A percentile compares a stretch with the other conserved stretches of the same genome.
These are phyloP conservation scores for Martensiomyces pterosporus DNA, from an alignment of 192 early-diverging fungal species.

Conservation along the genomic window DNA sequence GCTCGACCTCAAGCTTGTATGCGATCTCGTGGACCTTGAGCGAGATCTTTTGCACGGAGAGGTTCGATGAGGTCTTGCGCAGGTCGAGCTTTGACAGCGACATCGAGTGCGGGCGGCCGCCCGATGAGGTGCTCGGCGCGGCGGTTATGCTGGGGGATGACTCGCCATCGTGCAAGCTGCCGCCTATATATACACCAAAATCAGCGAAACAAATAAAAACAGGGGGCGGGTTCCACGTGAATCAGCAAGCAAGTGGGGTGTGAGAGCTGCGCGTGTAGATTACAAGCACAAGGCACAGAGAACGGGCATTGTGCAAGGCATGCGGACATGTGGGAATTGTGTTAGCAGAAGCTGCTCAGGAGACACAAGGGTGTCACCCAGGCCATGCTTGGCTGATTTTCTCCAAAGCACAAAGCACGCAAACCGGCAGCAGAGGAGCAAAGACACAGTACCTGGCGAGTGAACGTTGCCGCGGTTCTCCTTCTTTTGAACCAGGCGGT, in stretches of 20 bases:
- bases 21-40: conserved; percentile 83
- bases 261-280: too few relatives aligned
- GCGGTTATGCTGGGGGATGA: conserved; percentile 18
- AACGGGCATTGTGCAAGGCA: too few relatives aligned
- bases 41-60: conserved; percentile 68
- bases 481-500: conserved; percentile 56
- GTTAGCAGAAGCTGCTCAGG: too few relatives aligned
- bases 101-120: conserved; percentile 27
- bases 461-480: conserved; percentile 50
- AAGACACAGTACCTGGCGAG: conserved; percentile 17
- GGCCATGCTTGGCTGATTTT: too few relatives aligned
- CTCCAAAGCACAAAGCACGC: conserved; percentile 4
- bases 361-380: too few relatives aligned
- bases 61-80: conserved; percentile 62
- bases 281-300: too few relatives aligned
- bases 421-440: too few relatives aligned
- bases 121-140: conserved; percentile 8
- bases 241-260: too few relatives aligned
- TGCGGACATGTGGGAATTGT: too few relatives aligned
- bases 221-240: too few relatives aligned
- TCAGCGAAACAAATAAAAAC: too few relatives aligned
- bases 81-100: conserved; percentile 56
- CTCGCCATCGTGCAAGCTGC: conserved; percentile 19
- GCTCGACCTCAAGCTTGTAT: conserved; percentile 91
- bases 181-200: too few relatives aligned